Evolutionary conservation across 805 yeast genomes (phyloP).

Genomic region (Henningerozyma blattae): DNA sequence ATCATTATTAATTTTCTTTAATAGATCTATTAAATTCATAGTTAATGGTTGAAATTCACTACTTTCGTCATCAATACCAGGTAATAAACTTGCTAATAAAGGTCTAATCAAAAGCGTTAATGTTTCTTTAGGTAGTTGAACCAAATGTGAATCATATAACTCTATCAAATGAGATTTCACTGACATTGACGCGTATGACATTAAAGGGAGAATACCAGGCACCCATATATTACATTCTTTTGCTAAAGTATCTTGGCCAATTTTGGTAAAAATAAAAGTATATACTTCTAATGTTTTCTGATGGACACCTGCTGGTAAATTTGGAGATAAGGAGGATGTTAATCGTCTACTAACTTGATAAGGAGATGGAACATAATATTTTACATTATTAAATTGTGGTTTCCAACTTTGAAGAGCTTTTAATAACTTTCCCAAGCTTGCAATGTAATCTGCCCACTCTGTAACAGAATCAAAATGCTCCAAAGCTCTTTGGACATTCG

Average conservation of each 20-base stretch:
- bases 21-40: slow-evolving; percentile 44
- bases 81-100: slow-evolving; percentile 57
- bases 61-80: slow-evolving; percentile 88
- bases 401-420: slow-evolving; percentile 51
- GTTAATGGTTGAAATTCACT: slow-evolving; percentile 66
- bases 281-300: slow-evolving; percentile 76
- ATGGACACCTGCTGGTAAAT: slow-evolving; percentile 91
- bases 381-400: slow-evolving; percentile 23
- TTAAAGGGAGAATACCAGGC: slow-evolving; percentile 83
- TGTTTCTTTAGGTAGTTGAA: slow-evolving; percentile 36
- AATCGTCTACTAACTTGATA: slow-evolving; percentile 56
- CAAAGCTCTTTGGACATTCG: slow-evolving; percentile 63
- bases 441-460: slow-evolving; percentile 98
- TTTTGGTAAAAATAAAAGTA: slow-evolving; percentile 49
- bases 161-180: slow-evolving; percentile 70
- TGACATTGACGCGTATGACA: slow-evolving; percentile 80
- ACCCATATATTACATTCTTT: slow-evolving; percentile 64
- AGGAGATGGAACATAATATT: slow-evolving; percentile 55
- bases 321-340: slow-evolving; percentile 68
- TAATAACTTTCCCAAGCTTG: slow-evolving; percentile 68
- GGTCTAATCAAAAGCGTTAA: slow-evolving; percentile 55
- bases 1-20: slow-evolving; percentile 55
- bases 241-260: slow-evolving; percentile 45
- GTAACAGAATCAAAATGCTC: slow-evolving; percentile 66
- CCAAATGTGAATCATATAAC: slow-evolving; percentile 43